Evolutionary conservation across 352 stramenopile genomes (phyloP), one percentile per base, ranked within the genome.

Genomic region (Pythium angustatum): DNA sequence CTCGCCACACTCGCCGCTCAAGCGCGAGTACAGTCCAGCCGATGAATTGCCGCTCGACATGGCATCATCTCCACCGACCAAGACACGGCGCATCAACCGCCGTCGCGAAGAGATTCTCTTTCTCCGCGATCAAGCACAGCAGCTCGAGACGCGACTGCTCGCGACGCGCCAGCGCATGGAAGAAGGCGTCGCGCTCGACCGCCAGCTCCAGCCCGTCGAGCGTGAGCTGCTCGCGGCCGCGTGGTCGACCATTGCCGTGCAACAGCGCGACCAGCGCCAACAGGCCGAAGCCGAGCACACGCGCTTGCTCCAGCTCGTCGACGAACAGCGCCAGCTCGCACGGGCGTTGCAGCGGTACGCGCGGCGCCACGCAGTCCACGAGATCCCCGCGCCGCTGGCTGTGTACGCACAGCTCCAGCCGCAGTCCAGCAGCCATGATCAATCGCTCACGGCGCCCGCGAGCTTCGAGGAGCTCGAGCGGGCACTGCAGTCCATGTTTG

Each of bases 261-360:
- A 57, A 17, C 61, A 68, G 33, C 34, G 44, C 33, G 41, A 61
- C 28, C 34, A 61, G 34, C 40, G 41, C 15, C 27, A 50, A n/a
- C 38, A 66, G 27, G 64, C 67, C 5, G 67, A 78, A 27, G 58
- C 57, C 5, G 71, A 78, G 31, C 74, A 78, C 47, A n/a, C 34
- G 5, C 63, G 36, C 17, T 41, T 78, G 8, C 21, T 54, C 11
- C 36, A 66, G 52, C 26, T 60, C 7, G 19, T 78, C 5, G 59
- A 78, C 34, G 59, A 71, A 15, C 71, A 78, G 15, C 44, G 74
- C 22, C 55, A 52, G 63, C 51, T 78, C 27, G 67, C 67, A 0
- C 68, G 50, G 27, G 52, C 52, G 19, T 38, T 59, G 14, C 52
- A 59, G 14, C 36, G 52, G 45, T 59, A 59, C 36, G 52, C 52